Evolutionary conservation across 2,329 filamentous ascomycete species (phyloP).

Genomic region (Paraphaeosphaeria sporulosa): DNA sequence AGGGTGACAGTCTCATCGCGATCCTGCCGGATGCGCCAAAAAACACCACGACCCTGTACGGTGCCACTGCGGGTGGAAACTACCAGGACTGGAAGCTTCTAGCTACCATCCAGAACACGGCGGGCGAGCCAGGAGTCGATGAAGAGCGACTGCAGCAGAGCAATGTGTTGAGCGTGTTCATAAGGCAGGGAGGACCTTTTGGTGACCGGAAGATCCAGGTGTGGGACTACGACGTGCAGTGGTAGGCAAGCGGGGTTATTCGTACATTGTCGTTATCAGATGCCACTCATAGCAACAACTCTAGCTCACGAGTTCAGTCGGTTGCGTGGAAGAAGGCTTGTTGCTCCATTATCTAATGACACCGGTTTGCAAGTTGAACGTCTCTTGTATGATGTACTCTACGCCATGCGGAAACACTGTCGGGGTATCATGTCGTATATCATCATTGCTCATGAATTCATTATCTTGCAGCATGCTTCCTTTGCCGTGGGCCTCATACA

Average conservation of each 20-base stretch:
- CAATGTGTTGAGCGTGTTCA: conserved; percentile 42
- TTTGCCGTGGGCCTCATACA: no score
- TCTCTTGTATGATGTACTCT: no score
- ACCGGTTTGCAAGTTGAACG: no score
- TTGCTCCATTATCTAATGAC: no score
- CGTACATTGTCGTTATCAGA: no score
- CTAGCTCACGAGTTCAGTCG: no score
- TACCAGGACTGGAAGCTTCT: conserved; percentile 43
- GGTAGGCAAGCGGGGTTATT: conserved; percentile 11
- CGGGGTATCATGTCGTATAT: no score
- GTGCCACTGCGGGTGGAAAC: conserved; percentile 34
- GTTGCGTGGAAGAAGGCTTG: no score
- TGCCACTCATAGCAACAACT: no score
- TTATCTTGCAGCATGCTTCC: no score
- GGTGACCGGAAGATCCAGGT: conserved; percentile 43
- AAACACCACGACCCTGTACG: conserved; percentile 37
- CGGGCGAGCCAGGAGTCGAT: conserved; percentile 42
- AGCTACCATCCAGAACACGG: conserved; percentile 39
- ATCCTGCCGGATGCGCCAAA: conserved; percentile 42
- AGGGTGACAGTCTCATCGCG: conserved; percentile 38
- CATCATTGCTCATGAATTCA: no score
- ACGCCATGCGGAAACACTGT: no score
- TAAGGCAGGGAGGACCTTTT: conserved; percentile 44
- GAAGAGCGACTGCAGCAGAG: conserved; percentile 36
- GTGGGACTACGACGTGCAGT: conserved; percentile 40